These are phyloP conservation scores for Trypanosoma congolense DNA, from an alignment of 208 protist species.

Conservation along the genomic window DNA sequence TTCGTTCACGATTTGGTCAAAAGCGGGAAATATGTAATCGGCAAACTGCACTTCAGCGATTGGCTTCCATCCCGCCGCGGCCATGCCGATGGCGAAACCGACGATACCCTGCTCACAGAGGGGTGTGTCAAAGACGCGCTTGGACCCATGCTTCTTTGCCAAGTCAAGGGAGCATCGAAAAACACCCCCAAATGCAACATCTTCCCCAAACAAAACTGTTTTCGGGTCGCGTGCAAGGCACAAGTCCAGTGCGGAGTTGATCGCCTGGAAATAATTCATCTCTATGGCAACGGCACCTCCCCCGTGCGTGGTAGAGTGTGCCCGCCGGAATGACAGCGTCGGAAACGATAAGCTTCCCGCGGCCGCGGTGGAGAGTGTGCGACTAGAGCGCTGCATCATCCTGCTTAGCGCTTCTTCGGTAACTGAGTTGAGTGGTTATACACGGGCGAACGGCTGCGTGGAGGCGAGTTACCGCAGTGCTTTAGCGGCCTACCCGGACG, in stretches of 20 bases:
- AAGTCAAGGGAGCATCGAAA: conserved; percentile 92
- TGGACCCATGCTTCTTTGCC: conserved; percentile 78
- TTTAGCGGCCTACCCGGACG: too few relatives aligned
- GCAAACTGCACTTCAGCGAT: conserved; percentile 99
- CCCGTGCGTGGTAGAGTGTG: too few relatives aligned
- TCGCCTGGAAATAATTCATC: conserved; percentile 91
- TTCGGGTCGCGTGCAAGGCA: conserved; percentile 84
- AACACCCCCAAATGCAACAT: conserved; percentile 97
- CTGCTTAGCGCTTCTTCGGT: too few relatives aligned
- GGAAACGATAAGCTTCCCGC: too few relatives aligned
- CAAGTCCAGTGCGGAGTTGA: conserved; percentile 94
- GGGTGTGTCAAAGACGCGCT: conserved; percentile 96
- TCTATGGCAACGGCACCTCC: conserved; percentile 45
- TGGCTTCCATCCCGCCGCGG: conserved; percentile 77
- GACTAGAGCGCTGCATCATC: too few relatives aligned
- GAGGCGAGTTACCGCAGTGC: too few relatives aligned
- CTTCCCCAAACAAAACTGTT: conserved; percentile 93
- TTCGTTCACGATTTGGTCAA: conserved; percentile 98
- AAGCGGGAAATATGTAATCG: conserved; percentile 98
- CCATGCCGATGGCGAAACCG: conserved; percentile 96
- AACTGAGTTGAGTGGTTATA: too few relatives aligned
- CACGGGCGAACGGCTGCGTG: too few relatives aligned
- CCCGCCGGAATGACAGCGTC: too few relatives aligned
- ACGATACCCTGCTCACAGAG: conserved; percentile 97
- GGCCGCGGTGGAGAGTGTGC: too few relatives aligned